Base-by-base conservation (phyloP, 306 rosid species). In the Amphicarpaea edgeworthii region DNA sequence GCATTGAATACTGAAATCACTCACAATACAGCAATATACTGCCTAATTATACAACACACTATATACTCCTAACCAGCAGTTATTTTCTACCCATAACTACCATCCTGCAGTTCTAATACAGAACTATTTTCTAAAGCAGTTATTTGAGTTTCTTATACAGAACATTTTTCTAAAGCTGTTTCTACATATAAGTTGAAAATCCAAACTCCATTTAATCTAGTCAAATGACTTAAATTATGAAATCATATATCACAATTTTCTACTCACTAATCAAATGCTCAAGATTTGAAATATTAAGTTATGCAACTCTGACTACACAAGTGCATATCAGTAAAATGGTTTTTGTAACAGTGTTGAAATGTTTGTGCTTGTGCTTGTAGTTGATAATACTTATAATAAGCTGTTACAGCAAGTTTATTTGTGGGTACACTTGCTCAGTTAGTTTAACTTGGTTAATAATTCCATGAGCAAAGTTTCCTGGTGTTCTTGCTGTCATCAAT, bases 401-500 rank as follows among this genome's bases (percentile, higher is more conserved):
- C 23, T 28, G 20, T 68, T 20, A 8, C 26, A 50, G 15, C 12
- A 20, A 19, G 59, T 53, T 19, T 51, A 8, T 19, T 53, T 53
- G 24, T 20, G 7, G 0, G 59, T 19, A 8, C 59, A 19, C 28
- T 51, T 19, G 26, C 19, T 51, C 14, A 3, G 28, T 16, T 20
- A 63, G 21, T 67, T 66, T 42, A n/a, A 21, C 45, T 9, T 15
- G 7, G 10, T 12, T 24, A 37, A 16, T 74, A 58, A 45, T 49
- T 43, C 46, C 43, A 40, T 40, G 45, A 28, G 5, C 32, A 28
- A 81, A 24, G 51, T 19, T 76, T 32, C 60, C 34, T 51, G 16
- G 5, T 19, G 51, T 42, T 41, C 26, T 20, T 53, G 37, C n/a
- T 71, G 37, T 38, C 42, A 38, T 34, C n/a, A 50, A 62, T 51